phyloP scores from a whole-genome alignment of 225 moss, liverwort and hornwort genomes.

The Anthoceros angustus region DNA sequence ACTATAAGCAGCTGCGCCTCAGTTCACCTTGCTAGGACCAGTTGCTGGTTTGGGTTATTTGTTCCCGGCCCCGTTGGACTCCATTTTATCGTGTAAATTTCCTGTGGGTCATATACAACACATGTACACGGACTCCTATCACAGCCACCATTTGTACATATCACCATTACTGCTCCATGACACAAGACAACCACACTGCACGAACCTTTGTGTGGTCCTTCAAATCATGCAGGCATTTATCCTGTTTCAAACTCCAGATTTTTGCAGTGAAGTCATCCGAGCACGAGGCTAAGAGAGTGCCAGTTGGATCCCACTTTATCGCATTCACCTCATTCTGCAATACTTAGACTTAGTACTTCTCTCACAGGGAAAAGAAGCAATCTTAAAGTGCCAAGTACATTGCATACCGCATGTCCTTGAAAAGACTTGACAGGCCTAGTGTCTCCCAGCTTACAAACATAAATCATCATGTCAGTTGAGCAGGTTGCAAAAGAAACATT shows the following conservation, averaged over 20 bases:
- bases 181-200: too few species aligned
- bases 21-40: conserved; percentile 71
- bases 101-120: conserved; percentile 20
- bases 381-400: background rate
- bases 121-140: background rate
- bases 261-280: conserved; percentile 97
- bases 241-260: conserved; percentile 98
- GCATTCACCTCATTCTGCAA: conserved; percentile 93
- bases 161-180: too few species aligned
- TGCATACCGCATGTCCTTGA: conserved; percentile 70
- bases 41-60: conserved; percentile 76
- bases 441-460: conserved; percentile 97
- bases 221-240: conserved; percentile 85
- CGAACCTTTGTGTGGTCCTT: conserved; percentile 87
- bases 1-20: background rate
- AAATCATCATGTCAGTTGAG: conserved; percentile 99
- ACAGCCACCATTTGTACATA: too few species aligned
- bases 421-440: conserved; percentile 76
- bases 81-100: conserved; percentile 98
- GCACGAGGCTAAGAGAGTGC: conserved; percentile 83
- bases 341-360: background rate
- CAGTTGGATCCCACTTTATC: conserved; percentile 98
- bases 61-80: conserved; percentile 95
- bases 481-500: conserved; percentile 96
- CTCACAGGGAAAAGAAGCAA: background rate